Conservation (phyloP, 78 protist genomes). For the Planoprotostelium fungivorum region DNA sequence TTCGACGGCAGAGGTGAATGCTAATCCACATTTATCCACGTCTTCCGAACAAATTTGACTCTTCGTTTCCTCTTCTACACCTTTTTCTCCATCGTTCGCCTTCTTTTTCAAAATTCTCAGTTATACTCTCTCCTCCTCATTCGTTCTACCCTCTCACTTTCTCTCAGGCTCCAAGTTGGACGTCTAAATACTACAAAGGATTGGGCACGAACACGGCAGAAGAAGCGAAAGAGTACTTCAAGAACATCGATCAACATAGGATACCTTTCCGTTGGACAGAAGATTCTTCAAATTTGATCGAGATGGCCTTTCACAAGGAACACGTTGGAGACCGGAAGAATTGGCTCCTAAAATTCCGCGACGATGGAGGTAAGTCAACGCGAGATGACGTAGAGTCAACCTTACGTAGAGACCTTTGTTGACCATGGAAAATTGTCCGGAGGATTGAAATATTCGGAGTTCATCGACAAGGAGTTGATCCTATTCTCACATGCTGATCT, state of each 20-base stretch:
- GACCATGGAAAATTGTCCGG: constrained; percentile 3
- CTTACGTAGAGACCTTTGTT: background rate
- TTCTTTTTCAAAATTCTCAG: too few relatives aligned
- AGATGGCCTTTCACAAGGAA: constrained; percentile 82
- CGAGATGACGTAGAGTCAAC: background rate
- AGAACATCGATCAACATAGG: constrained; percentile 67
- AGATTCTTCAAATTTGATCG: constrained; percentile 59
- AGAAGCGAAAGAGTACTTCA: constrained; percentile 96
- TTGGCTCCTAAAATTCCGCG: constrained; percentile 76
- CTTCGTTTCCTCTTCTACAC: too few relatives aligned
- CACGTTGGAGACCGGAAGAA: constrained; percentile 82
- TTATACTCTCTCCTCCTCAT: too few relatives aligned
- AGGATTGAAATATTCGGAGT: constrained; percentile 29
- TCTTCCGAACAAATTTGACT: too few relatives aligned
- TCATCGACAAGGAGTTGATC: constrained; percentile 84
- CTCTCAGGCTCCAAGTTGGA: constrained; percentile 21
- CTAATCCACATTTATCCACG: too few relatives aligned
- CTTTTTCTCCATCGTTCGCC: too few relatives aligned
- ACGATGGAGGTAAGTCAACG: background rate
- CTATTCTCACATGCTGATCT: constrained; percentile 90
- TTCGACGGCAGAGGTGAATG: background rate
- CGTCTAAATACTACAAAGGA: constrained; percentile 98
- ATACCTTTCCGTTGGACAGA: constrained; percentile 54
- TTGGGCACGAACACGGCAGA: constrained; percentile 91
- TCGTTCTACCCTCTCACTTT: too few relatives aligned